A percentile compares a stretch with the other conserved stretches of the same genome.
phyloP scores from a whole-genome alignment of 345 rosid genomes.

The Aethionema arabicum region DNA sequence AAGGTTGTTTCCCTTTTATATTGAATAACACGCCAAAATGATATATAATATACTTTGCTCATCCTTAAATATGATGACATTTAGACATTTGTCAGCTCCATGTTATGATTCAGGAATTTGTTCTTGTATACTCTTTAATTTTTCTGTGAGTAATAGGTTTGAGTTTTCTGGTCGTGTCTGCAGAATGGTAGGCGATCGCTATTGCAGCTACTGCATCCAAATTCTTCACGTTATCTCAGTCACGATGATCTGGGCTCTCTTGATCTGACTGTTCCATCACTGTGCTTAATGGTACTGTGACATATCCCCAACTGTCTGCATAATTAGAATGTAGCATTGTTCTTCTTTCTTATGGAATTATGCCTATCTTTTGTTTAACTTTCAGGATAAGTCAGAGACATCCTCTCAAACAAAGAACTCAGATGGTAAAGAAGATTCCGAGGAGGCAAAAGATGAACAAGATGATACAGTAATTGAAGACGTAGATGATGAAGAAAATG shows the following conservation, averaged over 20 bases:
- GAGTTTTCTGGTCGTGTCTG: conserved; percentile 26
- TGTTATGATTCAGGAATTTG: conserved; percentile 1
- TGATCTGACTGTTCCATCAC: conserved; percentile 60
- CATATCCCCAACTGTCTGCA: conserved; percentile 11
- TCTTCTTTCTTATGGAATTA: background rate
- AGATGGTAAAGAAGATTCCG: conserved; percentile 39
- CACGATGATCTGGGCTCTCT: conserved; percentile 74
- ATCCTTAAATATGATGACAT: background rate
- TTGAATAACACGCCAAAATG: conserved; percentile 5
- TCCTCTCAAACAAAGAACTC: conserved; percentile 38
- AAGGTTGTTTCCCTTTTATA: conserved; percentile 54
- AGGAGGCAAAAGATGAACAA: conserved; percentile 33
- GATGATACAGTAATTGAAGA: conserved; percentile 32
- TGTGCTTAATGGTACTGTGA: conserved; percentile 58
- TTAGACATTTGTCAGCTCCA: conserved; percentile 2
- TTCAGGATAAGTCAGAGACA: conserved; percentile 52
- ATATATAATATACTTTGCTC: background rate
- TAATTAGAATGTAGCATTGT: conserved; percentile 6
- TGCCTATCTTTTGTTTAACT: conserved; percentile 1
- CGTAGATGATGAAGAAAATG: conserved; percentile 36
- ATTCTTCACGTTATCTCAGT: conserved; percentile 68
- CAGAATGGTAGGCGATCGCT: conserved; percentile 79
- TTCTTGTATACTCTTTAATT: conserved; percentile 14
- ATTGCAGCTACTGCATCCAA: conserved; percentile 81
- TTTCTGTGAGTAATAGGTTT: background rate